Percentiles rank a stretch among this genome's conserved stretches.
These are phyloP conservation scores for Amphichorda felina DNA, from an alignment of 2,329 filamentous ascomycete species.

Conservation along the genomic window DNA sequence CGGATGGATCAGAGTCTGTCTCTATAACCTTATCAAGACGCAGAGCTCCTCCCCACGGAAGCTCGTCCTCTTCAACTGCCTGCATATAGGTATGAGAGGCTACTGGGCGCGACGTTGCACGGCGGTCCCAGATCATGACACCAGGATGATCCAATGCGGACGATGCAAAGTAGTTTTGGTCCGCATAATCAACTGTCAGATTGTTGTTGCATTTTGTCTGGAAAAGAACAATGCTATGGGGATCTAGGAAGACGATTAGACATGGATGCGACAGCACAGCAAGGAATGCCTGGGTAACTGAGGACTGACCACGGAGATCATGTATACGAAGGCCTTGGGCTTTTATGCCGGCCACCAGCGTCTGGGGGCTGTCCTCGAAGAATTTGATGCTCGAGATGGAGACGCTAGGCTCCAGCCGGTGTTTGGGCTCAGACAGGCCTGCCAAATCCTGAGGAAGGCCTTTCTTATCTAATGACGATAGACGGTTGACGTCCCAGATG, in stretches of 20 bases:
- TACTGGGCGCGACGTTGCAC: constrained; percentile 40
- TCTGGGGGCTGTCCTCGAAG: constrained; percentile 65
- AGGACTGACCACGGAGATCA: constrained; percentile 56
- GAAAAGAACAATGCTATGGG: constrained; percentile 43
- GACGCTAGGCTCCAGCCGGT: constrained; percentile 52
- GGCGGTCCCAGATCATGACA: constrained; percentile 68
- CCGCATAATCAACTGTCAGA: constrained; percentile 64
- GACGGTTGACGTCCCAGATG: constrained; percentile 65
- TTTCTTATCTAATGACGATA: constrained; percentile 35
- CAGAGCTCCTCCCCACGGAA: constrained; percentile 51
- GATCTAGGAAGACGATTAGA: constrained; percentile 21
- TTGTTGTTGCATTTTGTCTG: constrained; percentile 59
- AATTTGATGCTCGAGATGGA: constrained; percentile 77
- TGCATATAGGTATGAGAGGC: constrained; percentile 43
- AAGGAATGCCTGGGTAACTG: background rate
- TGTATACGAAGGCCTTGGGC: constrained; percentile 65
- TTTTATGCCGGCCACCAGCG: constrained; percentile 64
- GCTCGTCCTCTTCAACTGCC: constrained; percentile 46
- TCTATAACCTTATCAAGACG: constrained; percentile 45
- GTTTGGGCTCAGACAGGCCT: constrained; percentile 41
- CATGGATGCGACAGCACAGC: background rate
- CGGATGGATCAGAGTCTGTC: constrained; percentile 35
- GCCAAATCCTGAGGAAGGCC: constrained; percentile 39
- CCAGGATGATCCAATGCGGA: constrained; percentile 64
- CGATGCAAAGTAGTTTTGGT: constrained; percentile 77